Evolutionary conservation across 1,139 yeast species (phyloP), one percentile per base, ranked within the genome.

Genomic region (Saccharomyces hybrid): DNA sequence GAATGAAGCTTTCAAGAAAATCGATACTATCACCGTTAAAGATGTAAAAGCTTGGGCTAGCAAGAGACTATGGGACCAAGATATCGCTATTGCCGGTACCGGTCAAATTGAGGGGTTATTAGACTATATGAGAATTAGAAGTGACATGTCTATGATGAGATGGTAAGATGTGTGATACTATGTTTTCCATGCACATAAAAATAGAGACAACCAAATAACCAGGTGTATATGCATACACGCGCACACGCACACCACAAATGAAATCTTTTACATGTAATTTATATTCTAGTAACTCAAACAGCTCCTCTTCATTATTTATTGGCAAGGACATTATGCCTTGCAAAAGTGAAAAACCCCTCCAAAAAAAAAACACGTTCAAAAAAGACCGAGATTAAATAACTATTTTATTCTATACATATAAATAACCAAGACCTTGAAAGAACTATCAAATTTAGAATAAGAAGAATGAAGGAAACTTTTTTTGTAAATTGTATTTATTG

Each of bases 81-180:
- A 86, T 73, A 78, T 86, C 68, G 95, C 87, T 65, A 76, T 86
- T 68, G 79, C 91, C 56, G 93, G 87, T 73, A 81, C 88, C 61
- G 95, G 95, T 73, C 87, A 83, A 76, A 86, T 84, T 75, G 95
- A 86, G 78, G 88, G 78, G 63, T 78, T 86, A 74, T 76, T 86
- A 70, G 95, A 86, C 73, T 86, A 86, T 82, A 78, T 78, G 81
- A 84, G 93, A 83, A 76, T 83, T 74, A 85, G 95, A 83, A 84
- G 84, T 75, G 90, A 84, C 70, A 86, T 87, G 90, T 81, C 93
- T 68, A 81, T 84, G 88, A 78, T 86, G 84, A 86, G 95, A 85
- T 79, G 83, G 83, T 79, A 70, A 71, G 56, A 50, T 49, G 34
- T 42, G 31, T 50, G 27, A 49, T 50, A 50, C 19, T 27, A 50